These are phyloP conservation scores for Adansonia gregorii DNA, from an alignment of 441 rosid genomes.

Conservation along the genomic window DNA sequence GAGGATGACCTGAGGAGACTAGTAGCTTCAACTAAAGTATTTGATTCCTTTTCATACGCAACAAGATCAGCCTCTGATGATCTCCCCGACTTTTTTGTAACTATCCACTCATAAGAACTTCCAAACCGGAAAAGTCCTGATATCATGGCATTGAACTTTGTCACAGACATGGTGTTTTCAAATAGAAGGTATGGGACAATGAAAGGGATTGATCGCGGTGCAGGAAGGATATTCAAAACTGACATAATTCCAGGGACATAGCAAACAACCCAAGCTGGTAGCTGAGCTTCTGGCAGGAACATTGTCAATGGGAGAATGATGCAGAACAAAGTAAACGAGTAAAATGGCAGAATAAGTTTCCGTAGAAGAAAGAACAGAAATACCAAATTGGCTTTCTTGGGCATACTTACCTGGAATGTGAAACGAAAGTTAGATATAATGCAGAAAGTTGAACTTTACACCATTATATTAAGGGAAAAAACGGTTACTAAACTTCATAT, in stretches of 20 bases:
- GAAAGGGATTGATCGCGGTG: constrained; percentile 85
- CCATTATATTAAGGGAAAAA: not conserved
- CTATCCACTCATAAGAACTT: constrained; percentile 90
- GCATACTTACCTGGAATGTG: constrained; percentile 60
- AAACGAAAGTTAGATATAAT: constrained; percentile 11
- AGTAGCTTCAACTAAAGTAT: constrained; percentile 43
- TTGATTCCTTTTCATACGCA: constrained; percentile 66
- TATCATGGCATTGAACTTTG: constrained; percentile 93
- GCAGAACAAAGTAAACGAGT: constrained; percentile 93
- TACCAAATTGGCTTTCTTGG: constrained; percentile 85
- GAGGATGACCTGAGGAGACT: constrained; percentile 63
- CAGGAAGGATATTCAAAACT: constrained; percentile 76
- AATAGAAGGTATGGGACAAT: constrained; percentile 84
- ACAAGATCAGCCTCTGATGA: constrained; percentile 89
- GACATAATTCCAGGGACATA: constrained; percentile 86
- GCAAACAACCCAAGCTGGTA: constrained; percentile 91
- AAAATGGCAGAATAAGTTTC: constrained; percentile 88
- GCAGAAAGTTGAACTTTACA: not conserved
- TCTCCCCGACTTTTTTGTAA: constrained; percentile 84
- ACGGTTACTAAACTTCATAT: no score
- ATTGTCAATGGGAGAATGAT: constrained; percentile 82
- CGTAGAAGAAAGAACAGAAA: constrained; percentile 83
- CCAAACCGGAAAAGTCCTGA: constrained; percentile 78
- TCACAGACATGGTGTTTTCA: constrained; percentile 93
- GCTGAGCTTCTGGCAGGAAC: constrained; percentile 87